Evolutionary conservation across 176 grass and related monocot species (phyloP).

Genomic region (Avena atlantica): DNA sequence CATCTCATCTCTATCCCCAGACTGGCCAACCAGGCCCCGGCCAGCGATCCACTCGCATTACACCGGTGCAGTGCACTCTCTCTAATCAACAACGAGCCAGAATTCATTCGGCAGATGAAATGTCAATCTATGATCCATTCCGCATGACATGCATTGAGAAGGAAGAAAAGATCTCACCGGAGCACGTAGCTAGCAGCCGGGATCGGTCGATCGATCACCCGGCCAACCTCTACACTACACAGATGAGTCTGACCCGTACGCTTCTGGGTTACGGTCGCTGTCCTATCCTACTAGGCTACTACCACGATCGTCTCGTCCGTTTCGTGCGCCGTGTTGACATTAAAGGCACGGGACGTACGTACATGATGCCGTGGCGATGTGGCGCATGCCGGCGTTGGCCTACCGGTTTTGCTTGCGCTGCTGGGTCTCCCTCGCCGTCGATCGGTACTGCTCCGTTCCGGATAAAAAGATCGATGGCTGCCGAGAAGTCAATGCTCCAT

Average conservation of each 20-base stretch:
- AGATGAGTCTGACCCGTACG: slow-evolving; percentile 19
- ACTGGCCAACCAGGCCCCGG: neutral
- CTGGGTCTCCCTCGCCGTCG: slow-evolving; percentile 30
- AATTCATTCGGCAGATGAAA: neutral
- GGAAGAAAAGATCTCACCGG: neutral
- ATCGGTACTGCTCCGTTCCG: neutral
- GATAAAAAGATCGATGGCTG: slow-evolving; percentile 18
- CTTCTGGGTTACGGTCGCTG: slow-evolving; percentile 1
- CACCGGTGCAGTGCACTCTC: neutral
- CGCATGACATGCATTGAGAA: neutral
- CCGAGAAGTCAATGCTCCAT: slow-evolving; percentile 32
- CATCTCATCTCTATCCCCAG: neutral
- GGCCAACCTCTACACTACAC: neutral
- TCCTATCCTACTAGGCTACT: neutral
- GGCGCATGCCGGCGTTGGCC: neutral
- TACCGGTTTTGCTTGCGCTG: slow-evolving; percentile 39
- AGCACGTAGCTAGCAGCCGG: too few species aligned
- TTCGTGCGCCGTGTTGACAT: slow-evolving; percentile 34
- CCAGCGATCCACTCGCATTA: neutral
- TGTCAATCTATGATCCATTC: neutral
- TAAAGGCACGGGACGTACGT: neutral
- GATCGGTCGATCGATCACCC: neutral
- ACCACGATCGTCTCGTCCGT: neutral
- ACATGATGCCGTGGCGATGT: neutral
- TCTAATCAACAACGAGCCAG: neutral